These are phyloP conservation scores for Patellaria atrata DNA, from an alignment of 495 filamentous ascomycete species.

Conservation along the genomic window DNA sequence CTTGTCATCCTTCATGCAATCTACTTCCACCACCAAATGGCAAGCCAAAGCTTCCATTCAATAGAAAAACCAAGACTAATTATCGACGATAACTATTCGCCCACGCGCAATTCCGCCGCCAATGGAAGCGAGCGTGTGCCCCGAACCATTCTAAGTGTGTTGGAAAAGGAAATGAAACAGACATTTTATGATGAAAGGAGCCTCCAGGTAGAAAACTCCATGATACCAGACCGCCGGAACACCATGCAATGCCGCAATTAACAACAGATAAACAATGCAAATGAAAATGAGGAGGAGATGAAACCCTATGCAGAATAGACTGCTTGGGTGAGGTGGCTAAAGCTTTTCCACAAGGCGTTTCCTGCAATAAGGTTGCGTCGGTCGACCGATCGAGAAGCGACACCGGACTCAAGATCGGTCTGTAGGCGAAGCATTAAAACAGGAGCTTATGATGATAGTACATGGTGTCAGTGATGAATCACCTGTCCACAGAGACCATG, in stretches of 20 bases:
- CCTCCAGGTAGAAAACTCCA: slow-evolving; percentile 2
- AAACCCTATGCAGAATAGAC: too few relatives aligned
- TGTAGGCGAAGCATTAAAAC: too few relatives aligned
- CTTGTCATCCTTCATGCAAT: too few relatives aligned
- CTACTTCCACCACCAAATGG: too few relatives aligned
- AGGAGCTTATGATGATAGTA: slow-evolving; percentile 1
- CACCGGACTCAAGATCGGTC: too few relatives aligned
- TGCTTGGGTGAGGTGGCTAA: too few relatives aligned
- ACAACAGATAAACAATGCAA: slow-evolving; percentile 4
- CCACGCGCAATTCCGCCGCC: slow-evolving; percentile 9
- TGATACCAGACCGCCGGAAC: slow-evolving; percentile 6
- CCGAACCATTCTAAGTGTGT: slow-evolving; percentile 11
- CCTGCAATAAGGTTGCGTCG: too few relatives aligned
- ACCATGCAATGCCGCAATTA: slow-evolving; percentile 23
- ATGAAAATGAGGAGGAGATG: slow-evolving; percentile 1
- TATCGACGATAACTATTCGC: too few relatives aligned
- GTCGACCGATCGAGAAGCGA: too few relatives aligned
- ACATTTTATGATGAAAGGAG: slow-evolving; percentile 5
- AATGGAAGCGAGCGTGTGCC: slow-evolving; percentile 5
- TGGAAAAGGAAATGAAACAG: slow-evolving; percentile 1
- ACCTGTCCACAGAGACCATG: slow-evolving; percentile 1
- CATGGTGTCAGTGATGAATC: slow-evolving; percentile 1
- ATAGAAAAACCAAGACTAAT: too few relatives aligned
- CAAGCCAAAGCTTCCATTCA: too few relatives aligned
- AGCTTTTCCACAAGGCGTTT: too few relatives aligned